A percentile compares a stretch with the other conserved stretches of the same genome.
phyloP scores from a whole-genome alignment of 2,329 filamentous ascomycete genomes.

The Alternaria rosae region DNA sequence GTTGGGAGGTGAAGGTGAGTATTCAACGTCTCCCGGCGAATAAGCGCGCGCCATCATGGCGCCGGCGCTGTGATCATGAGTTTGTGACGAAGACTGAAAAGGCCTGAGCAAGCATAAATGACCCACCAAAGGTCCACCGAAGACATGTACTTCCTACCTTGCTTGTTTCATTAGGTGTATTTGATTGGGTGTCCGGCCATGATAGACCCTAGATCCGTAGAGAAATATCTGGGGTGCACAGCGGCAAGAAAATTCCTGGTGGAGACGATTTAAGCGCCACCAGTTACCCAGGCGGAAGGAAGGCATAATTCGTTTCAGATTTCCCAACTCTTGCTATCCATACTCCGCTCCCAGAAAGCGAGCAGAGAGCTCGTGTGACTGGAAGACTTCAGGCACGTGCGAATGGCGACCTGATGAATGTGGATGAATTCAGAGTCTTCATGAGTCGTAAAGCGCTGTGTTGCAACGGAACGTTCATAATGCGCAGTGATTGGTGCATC shows the following conservation, averaged over 20 bases:
- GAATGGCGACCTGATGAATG: background rate
- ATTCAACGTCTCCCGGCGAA: conserved; percentile 12
- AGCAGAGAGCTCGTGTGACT: background rate
- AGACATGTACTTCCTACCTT: background rate
- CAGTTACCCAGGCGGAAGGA: background rate
- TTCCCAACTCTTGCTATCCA: background rate
- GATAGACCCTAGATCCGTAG: background rate
- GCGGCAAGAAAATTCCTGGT: background rate
- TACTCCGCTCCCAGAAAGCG: background rate
- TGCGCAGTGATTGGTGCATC: background rate
- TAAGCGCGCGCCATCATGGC: conserved; percentile 2
- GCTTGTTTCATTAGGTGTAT: background rate
- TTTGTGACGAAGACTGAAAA: background rate
- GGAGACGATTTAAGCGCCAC: background rate
- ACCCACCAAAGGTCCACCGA: background rate
- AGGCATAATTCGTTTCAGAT: background rate
- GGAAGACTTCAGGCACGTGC: background rate
- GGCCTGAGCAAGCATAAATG: background rate
- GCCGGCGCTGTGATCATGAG: background rate
- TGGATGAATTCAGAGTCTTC: background rate
- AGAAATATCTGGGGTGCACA: background rate
- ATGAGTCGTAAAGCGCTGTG: background rate
- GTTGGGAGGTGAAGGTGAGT: conserved; percentile 30
- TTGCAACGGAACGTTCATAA: background rate
- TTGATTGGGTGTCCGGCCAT: background rate